Percentiles rank a stretch among this genome's conserved stretches.
Conservation (phyloP, 352 stramenopile species). For the Phytophthora colocasiae region DNA sequence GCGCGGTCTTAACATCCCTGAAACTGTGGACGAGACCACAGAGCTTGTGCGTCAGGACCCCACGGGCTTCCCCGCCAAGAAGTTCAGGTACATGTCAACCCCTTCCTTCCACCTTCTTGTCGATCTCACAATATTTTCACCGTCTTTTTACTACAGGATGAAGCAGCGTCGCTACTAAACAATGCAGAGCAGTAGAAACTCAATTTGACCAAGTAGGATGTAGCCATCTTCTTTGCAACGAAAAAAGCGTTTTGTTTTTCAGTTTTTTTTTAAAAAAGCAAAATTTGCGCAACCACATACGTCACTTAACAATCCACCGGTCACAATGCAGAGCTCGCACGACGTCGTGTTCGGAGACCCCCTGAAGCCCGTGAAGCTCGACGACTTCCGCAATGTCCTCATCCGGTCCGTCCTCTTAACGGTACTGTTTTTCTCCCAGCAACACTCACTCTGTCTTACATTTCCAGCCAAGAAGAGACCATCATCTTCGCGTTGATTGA, state of each 20-base stretch:
- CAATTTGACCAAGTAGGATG: background rate
- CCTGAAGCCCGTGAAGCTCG: slow-evolving; percentile 78
- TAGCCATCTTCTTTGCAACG: slow-evolving; percentile 13
- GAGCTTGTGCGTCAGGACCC: slow-evolving; percentile 83
- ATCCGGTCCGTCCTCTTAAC: slow-evolving; percentile 56
- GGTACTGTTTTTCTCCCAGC: background rate
- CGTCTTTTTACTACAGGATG: slow-evolving; percentile 38
- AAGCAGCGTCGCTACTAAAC: slow-evolving; percentile 77
- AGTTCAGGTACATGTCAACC: slow-evolving; percentile 65
- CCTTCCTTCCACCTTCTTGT: background rate
- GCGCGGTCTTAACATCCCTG: slow-evolving; percentile 72
- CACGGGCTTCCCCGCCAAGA: slow-evolving; percentile 86
- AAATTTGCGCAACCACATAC: background rate
- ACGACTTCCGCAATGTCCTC: slow-evolving; percentile 90
- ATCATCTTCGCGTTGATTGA: slow-evolving; percentile 99
- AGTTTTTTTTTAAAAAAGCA: background rate
- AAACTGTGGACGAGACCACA: slow-evolving; percentile 81
- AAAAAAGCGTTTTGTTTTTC: slow-evolving; percentile 19
- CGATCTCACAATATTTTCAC: background rate
- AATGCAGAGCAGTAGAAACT: slow-evolving; percentile 15
- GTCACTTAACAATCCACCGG: slow-evolving; percentile 4
- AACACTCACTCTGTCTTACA: background rate
- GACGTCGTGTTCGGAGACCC: slow-evolving; percentile 71
- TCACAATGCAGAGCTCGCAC: slow-evolving; percentile 65
- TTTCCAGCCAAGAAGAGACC: slow-evolving; percentile 94